Percentiles rank a stretch among this genome's conserved stretches.
Conservation (phyloP, 805 yeast species). For the Kluyveromyces siamensis region DNA sequence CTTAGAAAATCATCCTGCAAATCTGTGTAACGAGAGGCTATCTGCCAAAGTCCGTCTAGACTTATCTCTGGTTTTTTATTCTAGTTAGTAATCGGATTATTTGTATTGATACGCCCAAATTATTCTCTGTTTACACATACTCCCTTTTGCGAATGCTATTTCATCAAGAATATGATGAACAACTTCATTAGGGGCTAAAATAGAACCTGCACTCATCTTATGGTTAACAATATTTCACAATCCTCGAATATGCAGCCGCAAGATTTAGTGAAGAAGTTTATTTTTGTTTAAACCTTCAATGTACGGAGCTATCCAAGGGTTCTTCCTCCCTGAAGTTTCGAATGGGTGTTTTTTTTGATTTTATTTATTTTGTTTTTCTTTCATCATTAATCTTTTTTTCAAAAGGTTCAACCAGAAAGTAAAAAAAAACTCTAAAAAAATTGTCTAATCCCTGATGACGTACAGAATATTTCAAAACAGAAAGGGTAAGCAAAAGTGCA, state of each 20-base stretch:
- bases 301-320: not conserved
- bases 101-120: not conserved
- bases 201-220: not conserved
- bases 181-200: constrained; percentile 23
- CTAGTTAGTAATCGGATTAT: constrained; percentile 3
- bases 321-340: not conserved
- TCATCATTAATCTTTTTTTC: not conserved
- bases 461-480: too few relatives aligned
- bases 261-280: too few relatives aligned
- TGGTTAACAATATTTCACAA: too few relatives aligned
- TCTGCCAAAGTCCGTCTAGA: constrained; percentile 13
- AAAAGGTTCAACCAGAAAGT: not conserved
- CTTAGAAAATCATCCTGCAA: constrained; percentile 9
- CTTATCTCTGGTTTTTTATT: constrained; percentile 7
- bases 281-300: too few relatives aligned
- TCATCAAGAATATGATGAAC: constrained; percentile 19
- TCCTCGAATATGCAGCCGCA: too few relatives aligned
- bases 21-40: constrained; percentile 5
- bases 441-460: not conserved
- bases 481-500: not conserved
- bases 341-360: not conserved
- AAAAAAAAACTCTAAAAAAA: not conserved
- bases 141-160: constrained; percentile 26
- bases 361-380: not conserved
- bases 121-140: constrained; percentile 8